phyloP scores from a whole-genome alignment of 805 yeast genomes.

The Suhomyces kilbournensis region DNA sequence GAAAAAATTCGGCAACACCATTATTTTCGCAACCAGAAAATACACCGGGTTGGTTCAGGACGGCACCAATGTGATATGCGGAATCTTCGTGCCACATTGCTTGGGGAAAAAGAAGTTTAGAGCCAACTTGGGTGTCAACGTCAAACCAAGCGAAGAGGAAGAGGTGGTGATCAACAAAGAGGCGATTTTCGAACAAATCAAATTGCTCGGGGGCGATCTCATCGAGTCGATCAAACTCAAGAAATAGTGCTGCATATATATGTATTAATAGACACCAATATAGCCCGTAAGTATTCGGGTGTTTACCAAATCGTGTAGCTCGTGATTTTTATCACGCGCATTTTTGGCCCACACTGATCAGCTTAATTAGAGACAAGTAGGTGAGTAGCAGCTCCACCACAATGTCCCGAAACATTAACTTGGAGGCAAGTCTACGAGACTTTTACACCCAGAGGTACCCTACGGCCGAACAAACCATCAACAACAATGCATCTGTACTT shows the following conservation, averaged over 20 bases:
- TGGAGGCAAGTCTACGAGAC: slow-evolving; percentile 22
- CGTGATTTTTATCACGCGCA: neutral
- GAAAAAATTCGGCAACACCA: slow-evolving; percentile 59
- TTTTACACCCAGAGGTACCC: slow-evolving; percentile 32
- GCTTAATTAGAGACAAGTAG: neutral
- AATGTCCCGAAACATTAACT: slow-evolving; percentile 3
- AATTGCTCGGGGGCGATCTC: slow-evolving; percentile 65
- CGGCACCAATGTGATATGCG: slow-evolving; percentile 69
- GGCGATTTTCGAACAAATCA: slow-evolving; percentile 71
- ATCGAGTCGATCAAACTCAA: slow-evolving; percentile 39
- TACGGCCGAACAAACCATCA: slow-evolving; percentile 36
- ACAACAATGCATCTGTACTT: slow-evolving; percentile 38
- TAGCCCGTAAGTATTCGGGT: neutral
- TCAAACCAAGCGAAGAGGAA: slow-evolving; percentile 55
- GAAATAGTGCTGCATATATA: slow-evolving; percentile 9
- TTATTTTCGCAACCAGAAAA: slow-evolving; percentile 65
- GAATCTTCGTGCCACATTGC: slow-evolving; percentile 72
- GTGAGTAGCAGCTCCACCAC: neutral
- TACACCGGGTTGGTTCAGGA: slow-evolving; percentile 51
- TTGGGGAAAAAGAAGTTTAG: slow-evolving; percentile 64
- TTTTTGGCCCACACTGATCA: neutral
- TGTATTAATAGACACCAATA: slow-evolving; percentile 6
- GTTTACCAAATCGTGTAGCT: neutral
- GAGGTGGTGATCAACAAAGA: slow-evolving; percentile 65
- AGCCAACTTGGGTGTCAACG: slow-evolving; percentile 73